Evolutionary conservation across 345 rosid genomes (phyloP).

Genomic region (rapeseed (Brassica napus)): DNA sequence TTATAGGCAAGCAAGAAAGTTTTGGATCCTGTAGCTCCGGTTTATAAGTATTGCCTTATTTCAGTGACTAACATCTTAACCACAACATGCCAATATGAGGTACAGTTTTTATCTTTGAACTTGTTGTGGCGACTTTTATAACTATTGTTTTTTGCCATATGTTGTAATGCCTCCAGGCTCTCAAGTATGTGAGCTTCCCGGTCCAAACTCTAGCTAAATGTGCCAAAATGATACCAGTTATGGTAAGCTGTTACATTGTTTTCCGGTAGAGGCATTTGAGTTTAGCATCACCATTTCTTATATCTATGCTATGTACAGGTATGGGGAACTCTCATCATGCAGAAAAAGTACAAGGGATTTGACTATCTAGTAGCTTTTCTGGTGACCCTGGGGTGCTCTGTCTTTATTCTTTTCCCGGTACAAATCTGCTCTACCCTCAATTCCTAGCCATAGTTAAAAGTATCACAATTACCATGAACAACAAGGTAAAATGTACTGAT

Average conservation of each 20-base stretch:
- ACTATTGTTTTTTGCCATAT: neutral
- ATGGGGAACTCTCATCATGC: constrained; percentile 75
- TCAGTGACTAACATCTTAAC: constrained; percentile 82
- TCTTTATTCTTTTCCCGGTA: constrained; percentile 91
- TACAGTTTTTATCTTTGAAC: constrained; percentile 23
- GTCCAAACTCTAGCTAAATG: constrained; percentile 95
- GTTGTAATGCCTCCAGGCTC: constrained; percentile 56
- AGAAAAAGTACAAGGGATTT: neutral
- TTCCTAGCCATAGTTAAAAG: neutral
- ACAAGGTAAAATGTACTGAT: neutral
- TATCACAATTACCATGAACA: constrained; percentile 3
- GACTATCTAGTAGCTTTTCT: constrained; percentile 41
- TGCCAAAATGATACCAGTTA: constrained; percentile 98
- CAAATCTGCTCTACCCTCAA: neutral
- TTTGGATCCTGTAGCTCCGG: constrained; percentile 87
- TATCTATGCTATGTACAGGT: constrained; percentile 41
- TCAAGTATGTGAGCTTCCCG: constrained; percentile 95
- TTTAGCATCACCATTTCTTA: neutral
- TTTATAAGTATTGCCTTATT: constrained; percentile 77
- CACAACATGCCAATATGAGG: constrained; percentile 98
- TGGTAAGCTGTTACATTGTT: constrained; percentile 48
- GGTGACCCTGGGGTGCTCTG: constrained; percentile 64
- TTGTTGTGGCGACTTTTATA: neutral
- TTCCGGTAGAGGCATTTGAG: neutral
- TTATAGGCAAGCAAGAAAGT: constrained; percentile 74